A percentile compares a stretch with the other conserved stretches of the same genome.
Evolutionary conservation across 2,329 filamentous ascomycete genomes (phyloP).

Genomic region (Exserohilum turcica): DNA sequence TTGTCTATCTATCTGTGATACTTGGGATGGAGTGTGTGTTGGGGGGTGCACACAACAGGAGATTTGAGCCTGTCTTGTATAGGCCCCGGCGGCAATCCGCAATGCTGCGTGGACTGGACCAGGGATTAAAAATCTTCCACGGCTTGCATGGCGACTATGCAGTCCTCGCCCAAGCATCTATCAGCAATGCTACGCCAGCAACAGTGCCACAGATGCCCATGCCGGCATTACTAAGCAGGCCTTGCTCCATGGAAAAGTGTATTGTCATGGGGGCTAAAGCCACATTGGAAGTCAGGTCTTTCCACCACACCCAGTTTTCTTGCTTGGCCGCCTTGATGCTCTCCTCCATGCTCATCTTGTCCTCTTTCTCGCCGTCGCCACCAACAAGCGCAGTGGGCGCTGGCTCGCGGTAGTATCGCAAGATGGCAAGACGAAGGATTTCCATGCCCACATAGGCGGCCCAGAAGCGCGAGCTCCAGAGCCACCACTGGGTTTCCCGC

Average conservation of each 20-base stretch:
- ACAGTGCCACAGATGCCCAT: slow-evolving; percentile 65
- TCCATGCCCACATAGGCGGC: slow-evolving; percentile 77
- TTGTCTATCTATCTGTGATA: neutral
- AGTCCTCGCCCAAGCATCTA: slow-evolving; percentile 54
- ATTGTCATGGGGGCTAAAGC: slow-evolving; percentile 82
- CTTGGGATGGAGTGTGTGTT: too few relatives aligned
- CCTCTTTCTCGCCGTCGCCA: slow-evolving; percentile 53
- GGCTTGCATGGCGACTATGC: slow-evolving; percentile 18
- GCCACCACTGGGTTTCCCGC: slow-evolving; percentile 65
- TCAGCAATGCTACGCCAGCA: slow-evolving; percentile 50
- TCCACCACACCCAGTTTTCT: slow-evolving; percentile 61
- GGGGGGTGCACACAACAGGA: too few relatives aligned
- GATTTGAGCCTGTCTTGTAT: too few relatives aligned
- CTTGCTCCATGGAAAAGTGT: slow-evolving; percentile 74
- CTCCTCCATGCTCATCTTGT: slow-evolving; percentile 50
- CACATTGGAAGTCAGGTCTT: slow-evolving; percentile 69
- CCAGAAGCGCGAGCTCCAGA: slow-evolving; percentile 82
- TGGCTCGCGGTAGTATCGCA: slow-evolving; percentile 39
- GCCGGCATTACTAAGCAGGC: slow-evolving; percentile 61
- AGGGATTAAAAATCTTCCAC: neutral
- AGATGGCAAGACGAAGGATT: slow-evolving; percentile 64
- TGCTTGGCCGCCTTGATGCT: slow-evolving; percentile 32
- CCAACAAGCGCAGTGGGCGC: neutral
- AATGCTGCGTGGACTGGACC: neutral
- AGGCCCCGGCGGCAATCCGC: too few relatives aligned